A percentile compares a stretch with the other conserved stretches of the same genome.
Evolutionary conservation across 139 green algal genomes (phyloP).

Genomic region (Coccomyxa sp.): DNA sequence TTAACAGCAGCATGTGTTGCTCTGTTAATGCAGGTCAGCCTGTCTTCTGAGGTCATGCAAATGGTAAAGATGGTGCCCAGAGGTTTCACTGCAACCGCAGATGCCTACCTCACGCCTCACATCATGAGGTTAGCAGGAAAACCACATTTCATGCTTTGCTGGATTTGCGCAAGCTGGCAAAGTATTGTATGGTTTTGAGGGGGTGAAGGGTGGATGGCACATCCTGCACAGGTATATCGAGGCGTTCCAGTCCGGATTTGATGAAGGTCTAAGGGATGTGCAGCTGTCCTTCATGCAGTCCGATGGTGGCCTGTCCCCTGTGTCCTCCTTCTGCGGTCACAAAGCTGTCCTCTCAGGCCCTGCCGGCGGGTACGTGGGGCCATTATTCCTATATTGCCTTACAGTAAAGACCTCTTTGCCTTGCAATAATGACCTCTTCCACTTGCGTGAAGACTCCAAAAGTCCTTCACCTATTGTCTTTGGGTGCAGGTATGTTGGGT

Average conservation of each 20-base stretch:
- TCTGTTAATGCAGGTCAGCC: slow-evolving; percentile 55
- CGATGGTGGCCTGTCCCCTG: slow-evolving; percentile 77
- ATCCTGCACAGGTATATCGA: slow-evolving; percentile 50
- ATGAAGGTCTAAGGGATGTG: slow-evolving; percentile 61
- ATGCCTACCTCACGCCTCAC: slow-evolving; percentile 93
- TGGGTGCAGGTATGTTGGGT: slow-evolving; percentile 76
- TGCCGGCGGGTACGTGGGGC: slow-evolving; percentile 50
- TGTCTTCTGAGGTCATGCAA: slow-evolving; percentile 81
- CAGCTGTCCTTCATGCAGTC: slow-evolving; percentile 88
- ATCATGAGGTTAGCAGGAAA: slow-evolving; percentile 67
- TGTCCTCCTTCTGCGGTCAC: slow-evolving; percentile 80
- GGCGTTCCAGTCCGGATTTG: slow-evolving; percentile 82
- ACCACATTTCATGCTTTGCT: not conserved
- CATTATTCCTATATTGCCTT: no score
- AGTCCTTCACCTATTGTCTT: not conserved
- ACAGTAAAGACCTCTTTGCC: no score
- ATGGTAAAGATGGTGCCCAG: slow-evolving; percentile 98
- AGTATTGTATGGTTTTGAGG: not conserved
- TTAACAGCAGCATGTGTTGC: not conserved
- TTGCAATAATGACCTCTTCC: no score
- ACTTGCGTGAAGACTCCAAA: not conserved
- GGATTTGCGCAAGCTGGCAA: not conserved
- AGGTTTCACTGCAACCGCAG: slow-evolving; percentile 90
- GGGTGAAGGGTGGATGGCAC: not conserved
- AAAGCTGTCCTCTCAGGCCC: slow-evolving; percentile 93